Base-by-base conservation (phyloP, 208 protist genomes). In the Acanthamoeba lenticulata region DNA sequence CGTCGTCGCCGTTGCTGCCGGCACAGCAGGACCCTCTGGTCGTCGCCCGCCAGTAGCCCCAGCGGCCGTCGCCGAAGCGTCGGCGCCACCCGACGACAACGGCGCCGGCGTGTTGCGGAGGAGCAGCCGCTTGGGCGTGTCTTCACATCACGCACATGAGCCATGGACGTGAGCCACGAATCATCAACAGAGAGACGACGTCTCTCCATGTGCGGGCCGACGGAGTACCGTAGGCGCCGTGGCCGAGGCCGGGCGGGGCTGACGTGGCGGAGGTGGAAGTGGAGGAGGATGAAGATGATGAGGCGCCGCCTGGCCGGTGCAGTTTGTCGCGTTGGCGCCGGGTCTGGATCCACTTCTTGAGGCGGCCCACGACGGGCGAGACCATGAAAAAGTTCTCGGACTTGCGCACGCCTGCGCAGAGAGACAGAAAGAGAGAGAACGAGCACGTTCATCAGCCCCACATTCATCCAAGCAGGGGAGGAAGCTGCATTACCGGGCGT, bases 351-450 rank as follows among this genome's bases (percentile, higher is more conserved):
- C 83, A 90, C 55, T 60, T 40, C 52, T 90, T 90, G 6, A 90
- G 55, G 32, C 49, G 83, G 7, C 52, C 91, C 47, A 95, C 91
- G 24, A 95, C 91, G 49, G 94, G 94, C 5, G 92, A 65, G 34
- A 94, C 45, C 34, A 90, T 62, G 86, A 90, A 94, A 49, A 95
- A 95, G 29, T 95, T 92, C 34, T 86, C 77, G 55, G 90, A 88
- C 65, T 95, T 95, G 24, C 55, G 40, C 44, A 34, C 62, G 15
- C 27, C 52, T 65, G 81, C 47, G 0, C 45, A 44, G 89, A 17
- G 62, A 2, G 27, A 21, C 60, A 52, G 5, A 15, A 52, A 15
- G 9, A 52, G 5, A 15, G 47, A 52, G 47, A 5, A 55, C 15
- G 15, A 55, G 47, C 47, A 55, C 15, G 15, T 24, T 0, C 47